Conservation (phyloP, 2,329 filamentous ascomycete species). For the Malbranchea zuffiana region DNA sequence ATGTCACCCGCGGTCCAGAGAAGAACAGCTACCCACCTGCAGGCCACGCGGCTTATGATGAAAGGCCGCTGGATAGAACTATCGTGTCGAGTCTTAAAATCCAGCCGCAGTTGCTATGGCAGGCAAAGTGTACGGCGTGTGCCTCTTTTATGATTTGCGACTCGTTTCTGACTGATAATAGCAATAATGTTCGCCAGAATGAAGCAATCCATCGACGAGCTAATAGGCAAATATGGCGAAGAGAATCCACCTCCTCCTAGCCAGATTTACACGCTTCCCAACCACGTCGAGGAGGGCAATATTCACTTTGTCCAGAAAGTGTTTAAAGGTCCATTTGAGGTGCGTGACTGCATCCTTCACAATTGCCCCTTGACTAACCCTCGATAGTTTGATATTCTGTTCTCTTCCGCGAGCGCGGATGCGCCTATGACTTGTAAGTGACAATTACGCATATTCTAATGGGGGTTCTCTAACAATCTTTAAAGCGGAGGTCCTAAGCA, state of each 20-base stretch:
- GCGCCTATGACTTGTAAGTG: constrained; percentile 43
- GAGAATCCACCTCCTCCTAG: constrained; percentile 68
- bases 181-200: constrained; percentile 51
- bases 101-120: constrained; percentile 65
- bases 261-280: constrained; percentile 69
- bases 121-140: constrained; percentile 52
- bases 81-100: constrained; percentile 61
- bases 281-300: constrained; percentile 55
- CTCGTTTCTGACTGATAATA: constrained; percentile 17
- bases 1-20: constrained; percentile 59
- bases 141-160: background rate
- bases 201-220: constrained; percentile 52
- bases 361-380: background rate
- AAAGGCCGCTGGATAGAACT: constrained; percentile 65
- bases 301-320: constrained; percentile 82
- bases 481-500: constrained; percentile 52
- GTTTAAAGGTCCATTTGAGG: constrained; percentile 75
- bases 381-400: constrained; percentile 71
- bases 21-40: constrained; percentile 48
- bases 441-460: constrained; percentile 14
- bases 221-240: constrained; percentile 48
- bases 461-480: constrained; percentile 10
- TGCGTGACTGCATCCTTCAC: constrained; percentile 18
- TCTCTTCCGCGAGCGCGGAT: constrained; percentile 62
- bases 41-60: constrained; percentile 52